These are phyloP conservation scores for Aspergillus texensis DNA, from an alignment of 2,329 filamentous ascomycete species.

Conservation along the genomic window DNA sequence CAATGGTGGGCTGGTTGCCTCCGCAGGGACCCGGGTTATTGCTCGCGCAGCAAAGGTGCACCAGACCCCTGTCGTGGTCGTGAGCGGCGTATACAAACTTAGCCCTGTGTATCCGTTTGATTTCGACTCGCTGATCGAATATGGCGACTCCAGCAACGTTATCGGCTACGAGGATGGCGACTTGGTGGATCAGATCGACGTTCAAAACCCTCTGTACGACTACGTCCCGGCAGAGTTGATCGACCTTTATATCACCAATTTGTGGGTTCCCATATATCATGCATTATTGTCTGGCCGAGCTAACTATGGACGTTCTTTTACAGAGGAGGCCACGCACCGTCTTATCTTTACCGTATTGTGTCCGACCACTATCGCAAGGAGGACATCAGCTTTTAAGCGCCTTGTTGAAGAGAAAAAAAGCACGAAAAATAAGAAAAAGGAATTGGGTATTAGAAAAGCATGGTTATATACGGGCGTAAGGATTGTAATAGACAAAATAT, in stretches of 20 bases:
- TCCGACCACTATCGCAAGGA: constrained; percentile 67
- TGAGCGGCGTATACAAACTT: constrained; percentile 91
- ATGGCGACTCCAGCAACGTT: constrained; percentile 77
- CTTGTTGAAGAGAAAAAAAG: constrained; percentile 1
- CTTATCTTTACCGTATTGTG: constrained; percentile 66
- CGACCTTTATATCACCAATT: constrained; percentile 70
- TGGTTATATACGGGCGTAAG: constrained; percentile 13
- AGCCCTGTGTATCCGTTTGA: constrained; percentile 87
- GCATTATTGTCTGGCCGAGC: background rate
- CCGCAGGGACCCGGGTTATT: constrained; percentile 80
- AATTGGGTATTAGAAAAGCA: background rate
- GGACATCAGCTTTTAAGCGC: constrained; percentile 55
- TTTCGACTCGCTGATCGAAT: constrained; percentile 79
- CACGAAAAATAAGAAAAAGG: constrained; percentile 2
- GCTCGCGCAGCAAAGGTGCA: constrained; percentile 82
- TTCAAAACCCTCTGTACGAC: constrained; percentile 79
- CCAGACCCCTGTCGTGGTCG: constrained; percentile 80
- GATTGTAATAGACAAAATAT: constrained; percentile 16
- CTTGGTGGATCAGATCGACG: constrained; percentile 75
- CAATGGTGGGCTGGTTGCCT: constrained; percentile 82
- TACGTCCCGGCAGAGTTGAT: constrained; percentile 75
- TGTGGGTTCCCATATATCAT: constrained; percentile 55
- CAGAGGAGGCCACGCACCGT: constrained; percentile 65
- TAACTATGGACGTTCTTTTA: constrained; percentile 19
- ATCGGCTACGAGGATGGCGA: constrained; percentile 77